Evolutionary conservation across 345 rosid genomes (phyloP), one percentile per base, ranked within the genome.

Genomic region (Stellera chamaejasme): DNA sequence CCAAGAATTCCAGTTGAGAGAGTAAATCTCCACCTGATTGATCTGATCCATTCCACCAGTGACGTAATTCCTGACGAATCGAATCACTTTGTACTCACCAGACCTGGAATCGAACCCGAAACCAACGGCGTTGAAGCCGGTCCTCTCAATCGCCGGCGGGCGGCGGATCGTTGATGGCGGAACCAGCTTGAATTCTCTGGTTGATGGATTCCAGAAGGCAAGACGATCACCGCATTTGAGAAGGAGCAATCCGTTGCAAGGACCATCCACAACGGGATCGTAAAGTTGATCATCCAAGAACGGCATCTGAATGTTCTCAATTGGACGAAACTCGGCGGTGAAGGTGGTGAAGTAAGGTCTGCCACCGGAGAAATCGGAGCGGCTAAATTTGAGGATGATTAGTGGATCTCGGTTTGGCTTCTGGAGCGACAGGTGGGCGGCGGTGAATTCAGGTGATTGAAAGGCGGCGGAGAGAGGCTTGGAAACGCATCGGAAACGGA

Each of bases 401-500:
- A 15, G 36, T 5, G 41, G 27, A 41, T 55, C 39, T 43, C 10
- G 10, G 46, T 41, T 55, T 55, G 6, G 36, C 4, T 27, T 43
- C n/a, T 55, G 19, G 58, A 13, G 32, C 3, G 14, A 41, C 2
- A 36, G 26, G 42, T 36, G 43, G 45, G 27, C 47, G 14, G 60
- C 6, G 15, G 47, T 47, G 46, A 48, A 59, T 14, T 46, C 23
- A 27, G 45, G 39, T 25, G 52, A n/a, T 32, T 5, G 54, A 27
- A 59, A 27, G 16, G 45, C 39, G 28, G 27, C 27, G 48, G 12
- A 59, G 27, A 43, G 36, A 4, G 53, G 14, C 19, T 59, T 59
- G 16, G 44, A 15, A 19, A 59, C 54, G 45, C 54, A 59, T 42
- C 53, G 49, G 56, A 60, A 60, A 36, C 64, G 54, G 62, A 47